Base-by-base conservation (phyloP, 2,329 filamentous ascomycete species). In the Beauveria sp. region DNA sequence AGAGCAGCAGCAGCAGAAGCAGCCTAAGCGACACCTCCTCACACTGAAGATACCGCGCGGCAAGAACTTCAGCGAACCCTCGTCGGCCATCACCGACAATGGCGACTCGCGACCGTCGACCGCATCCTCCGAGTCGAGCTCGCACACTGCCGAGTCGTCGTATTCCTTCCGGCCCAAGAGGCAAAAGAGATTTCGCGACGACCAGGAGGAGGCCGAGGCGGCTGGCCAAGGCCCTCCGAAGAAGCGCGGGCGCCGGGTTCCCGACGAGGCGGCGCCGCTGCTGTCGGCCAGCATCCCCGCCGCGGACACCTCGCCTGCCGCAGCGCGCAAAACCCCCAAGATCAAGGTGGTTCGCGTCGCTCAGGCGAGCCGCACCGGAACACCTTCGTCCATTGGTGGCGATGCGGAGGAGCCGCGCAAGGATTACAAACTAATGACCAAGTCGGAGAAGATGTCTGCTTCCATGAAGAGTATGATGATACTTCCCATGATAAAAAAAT, bases 371-470 rank as follows among this genome's bases (percentile, higher is more conserved):
- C 71, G 72, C 61, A 71, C 71, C 59, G 71, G 68, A 34, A 72
- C 69, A 8, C 69, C 70, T 3, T 62, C 66, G 62, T 70, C 65
- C 18, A 54, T 65, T 14, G 58, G 64, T 26, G 73, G 70, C 4
- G 73, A 74, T 12, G 71, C 67, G 16, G 76, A 78, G 28, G 76
- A 80, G 62, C 67, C 69, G 20, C 69, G 66, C 52, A 84, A 85
- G 72, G 81, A 84, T 57, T 85, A 85, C 66, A 79, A 80, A 41
- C 76, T 79, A 48, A 85, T 85, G 82, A 85, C 81, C 53, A 86
- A 86, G 73, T 84, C 81, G 34, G 83, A 86, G 72, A 86, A 86
- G 76, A 85, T 86, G 83, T 84, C 80, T n/a, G 79, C 78, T 20
- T 85, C 82, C 3, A 86, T 86, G 83, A 84, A 84, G 75, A 81